Evolutionary conservation across 176 grass and related monocot genomes (phyloP).

Genomic region (Carex kokanica): DNA sequence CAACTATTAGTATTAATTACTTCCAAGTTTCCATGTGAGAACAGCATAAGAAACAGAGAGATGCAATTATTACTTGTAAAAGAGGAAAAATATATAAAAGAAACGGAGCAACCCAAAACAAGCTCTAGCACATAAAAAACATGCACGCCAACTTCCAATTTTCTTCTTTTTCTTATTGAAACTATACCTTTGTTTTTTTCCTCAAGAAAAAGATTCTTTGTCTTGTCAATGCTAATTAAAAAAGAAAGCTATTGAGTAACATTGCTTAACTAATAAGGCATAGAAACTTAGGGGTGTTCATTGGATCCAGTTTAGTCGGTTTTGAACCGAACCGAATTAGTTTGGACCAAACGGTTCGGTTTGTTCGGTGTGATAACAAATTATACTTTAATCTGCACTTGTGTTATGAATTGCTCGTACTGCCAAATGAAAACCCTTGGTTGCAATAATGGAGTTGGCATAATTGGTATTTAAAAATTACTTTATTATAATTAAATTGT

Average conservation of each 20-base stretch:
- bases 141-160: background rate
- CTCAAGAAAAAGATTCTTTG: background rate
- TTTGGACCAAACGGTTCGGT: too few species aligned
- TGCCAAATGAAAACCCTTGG: background rate
- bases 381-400: too few species aligned
- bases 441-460: background rate
- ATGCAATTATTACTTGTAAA: constrained; percentile 5
- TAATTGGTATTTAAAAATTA: background rate
- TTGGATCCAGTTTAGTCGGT: too few species aligned
- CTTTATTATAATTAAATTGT: background rate
- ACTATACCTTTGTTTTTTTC: background rate
- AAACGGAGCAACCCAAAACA: background rate
- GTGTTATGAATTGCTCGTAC: too few species aligned
- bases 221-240: background rate
- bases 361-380: too few species aligned
- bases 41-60: background rate
- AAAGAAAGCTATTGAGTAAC: background rate
- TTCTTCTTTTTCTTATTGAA: background rate
- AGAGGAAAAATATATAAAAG: background rate
- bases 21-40: background rate
- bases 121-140: background rate
- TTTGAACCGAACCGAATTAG: too few species aligned
- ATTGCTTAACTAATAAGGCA: constrained; percentile 7
- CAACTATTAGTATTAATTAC: background rate
- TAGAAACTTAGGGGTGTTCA: too few species aligned